Evolutionary conservation across 129 eudicot genomes (phyloP), one percentile per base, ranked within the genome.

Genomic region (Helichrysum umbraculigerum): DNA sequence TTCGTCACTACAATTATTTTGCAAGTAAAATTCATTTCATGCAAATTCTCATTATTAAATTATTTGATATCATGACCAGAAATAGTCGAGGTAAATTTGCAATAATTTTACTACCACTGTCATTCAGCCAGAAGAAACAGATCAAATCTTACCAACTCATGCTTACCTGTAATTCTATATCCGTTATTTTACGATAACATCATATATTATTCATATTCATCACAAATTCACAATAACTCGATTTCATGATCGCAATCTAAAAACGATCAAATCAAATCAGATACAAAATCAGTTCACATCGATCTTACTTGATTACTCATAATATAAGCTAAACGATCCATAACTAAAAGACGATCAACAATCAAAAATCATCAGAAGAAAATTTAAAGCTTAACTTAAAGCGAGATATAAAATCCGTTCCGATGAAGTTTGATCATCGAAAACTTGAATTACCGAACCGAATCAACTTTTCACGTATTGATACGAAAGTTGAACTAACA

Each of bases 141-240:
- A 42, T 78, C 82, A 60, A 33, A 64, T 78, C 82, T 78, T 51
- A 71, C 77, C 82, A 78, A 70, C 71, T 70, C 47, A 39, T 70
- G 62, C 52, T 60, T 17, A 59, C 62, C 76, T 37, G 19, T 44
- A 25, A 28, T 56, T 25, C 51, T 70, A 35, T 70, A 30, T 59
- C 33, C 39, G 12, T 77, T 14, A 7, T n/a, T 12, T 58, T 33
- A 47, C 15, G 51, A 72, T 3, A 56, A 21, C 41, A 25, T 25
- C 28, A 25, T 25, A 25, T 25, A 25, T n/a, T 25, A 25, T n/a
- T 10, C 29, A 47, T 14, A 12, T 12, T 47, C 54, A 47, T 47
- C 54, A 47, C 28, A 25, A 25, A 25, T 25, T 25, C 28, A 25
- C 54, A 47, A 14, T 47, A 47, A 47, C 54, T 47, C 14, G 47